A percentile compares a stretch with the other conserved stretches of the same genome.
phyloP scores from a whole-genome alignment of 2,329 filamentous ascomycete species.

The Fusarium drepaniforme region DNA sequence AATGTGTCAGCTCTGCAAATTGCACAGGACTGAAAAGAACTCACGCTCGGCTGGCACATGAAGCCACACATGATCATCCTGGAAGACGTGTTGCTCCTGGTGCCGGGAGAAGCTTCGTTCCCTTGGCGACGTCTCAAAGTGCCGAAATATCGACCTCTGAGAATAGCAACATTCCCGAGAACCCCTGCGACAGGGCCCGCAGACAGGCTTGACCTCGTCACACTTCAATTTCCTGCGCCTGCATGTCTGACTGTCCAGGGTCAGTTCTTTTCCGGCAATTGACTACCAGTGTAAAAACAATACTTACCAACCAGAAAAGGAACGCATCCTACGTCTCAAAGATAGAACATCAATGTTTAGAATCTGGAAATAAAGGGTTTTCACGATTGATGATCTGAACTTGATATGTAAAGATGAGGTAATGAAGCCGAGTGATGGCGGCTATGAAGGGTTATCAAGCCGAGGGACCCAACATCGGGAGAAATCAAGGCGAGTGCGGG shows the following conservation, averaged over 20 bases:
- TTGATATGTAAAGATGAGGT: neutral
- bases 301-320: constrained; percentile 29
- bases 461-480: neutral
- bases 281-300: too few relatives aligned
- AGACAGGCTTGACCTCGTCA: constrained; percentile 38
- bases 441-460: neutral
- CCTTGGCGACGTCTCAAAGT: constrained; percentile 10
- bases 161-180: constrained; percentile 29
- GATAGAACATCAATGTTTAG: neutral
- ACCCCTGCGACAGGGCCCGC: constrained; percentile 36
- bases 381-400: neutral
- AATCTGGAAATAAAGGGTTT: neutral
- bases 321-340: constrained; percentile 29
- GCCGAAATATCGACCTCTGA: constrained; percentile 34
- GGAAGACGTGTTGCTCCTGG: constrained; percentile 12
- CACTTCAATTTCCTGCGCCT: constrained; percentile 44
- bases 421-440: neutral
- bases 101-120: neutral
- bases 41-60: constrained; percentile 29
- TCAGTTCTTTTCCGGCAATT: neutral
- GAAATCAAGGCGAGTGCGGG: constrained; percentile 38
- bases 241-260: constrained; percentile 31
- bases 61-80: constrained; percentile 29
- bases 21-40: accelerated
- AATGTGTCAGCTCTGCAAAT: accelerated